Evolutionary conservation across 129 eudicot genomes (phyloP), one percentile per base, ranked within the genome.

Genomic region (Flaveria sonorensis): DNA sequence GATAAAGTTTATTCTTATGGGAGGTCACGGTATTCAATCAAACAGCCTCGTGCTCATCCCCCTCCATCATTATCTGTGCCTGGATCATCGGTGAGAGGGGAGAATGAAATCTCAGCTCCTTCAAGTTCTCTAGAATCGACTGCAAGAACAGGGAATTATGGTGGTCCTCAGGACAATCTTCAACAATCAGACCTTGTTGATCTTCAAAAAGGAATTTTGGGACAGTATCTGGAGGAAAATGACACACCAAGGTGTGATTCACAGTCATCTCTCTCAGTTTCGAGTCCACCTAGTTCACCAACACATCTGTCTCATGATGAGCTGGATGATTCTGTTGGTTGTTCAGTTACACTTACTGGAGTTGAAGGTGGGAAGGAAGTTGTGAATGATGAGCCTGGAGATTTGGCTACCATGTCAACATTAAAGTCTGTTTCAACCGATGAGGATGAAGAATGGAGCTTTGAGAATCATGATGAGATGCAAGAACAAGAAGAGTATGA

Each of bases 401-500:
- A 78, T 13, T 83, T 56, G 63, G 19, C 63, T 10, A 32, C 74
- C 28, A 14, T 79, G 74, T 68, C 72, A 15, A 82, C 70, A 30
- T 66, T 87, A 21, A 85, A 81, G 73, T 88, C 88, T 60, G 55
- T 84, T 24, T 80, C 92, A 10, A 86, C 53, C 45, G 87, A 70
- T 67, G 99, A 94, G 71, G 99, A 89, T 85, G 99, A 94, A 19
- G 96, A 91, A 13, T 94, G 99, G 99, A 83, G 82, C 63, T 53
- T 85, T 69, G 96, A 89, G 67, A 86, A 86, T 69, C 81, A 86
- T 83, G 88, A 80, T 48, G 86, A 82, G 78, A 66, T 91, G 84
- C 96, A 87, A 86, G 89, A 86, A 83, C 97, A 87, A 81, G 97
- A 87, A 76, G 99, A 84, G 74, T 94, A 94, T 76, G 99, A 94